These are phyloP conservation scores for Poronia punctata DNA, from an alignment of 495 filamentous ascomycete species.

Conservation along the genomic window DNA sequence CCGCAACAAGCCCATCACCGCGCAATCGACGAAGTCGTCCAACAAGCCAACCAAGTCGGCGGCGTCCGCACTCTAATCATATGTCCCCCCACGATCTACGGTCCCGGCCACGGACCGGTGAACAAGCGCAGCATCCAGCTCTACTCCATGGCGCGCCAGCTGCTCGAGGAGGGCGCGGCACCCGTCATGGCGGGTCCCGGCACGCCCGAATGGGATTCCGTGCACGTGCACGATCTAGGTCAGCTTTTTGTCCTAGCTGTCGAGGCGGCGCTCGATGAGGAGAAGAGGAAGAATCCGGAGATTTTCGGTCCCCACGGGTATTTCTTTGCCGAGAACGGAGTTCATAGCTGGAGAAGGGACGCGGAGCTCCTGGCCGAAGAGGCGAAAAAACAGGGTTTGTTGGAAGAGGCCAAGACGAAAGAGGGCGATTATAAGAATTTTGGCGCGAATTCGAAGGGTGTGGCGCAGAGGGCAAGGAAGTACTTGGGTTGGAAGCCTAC, in stretches of 20 bases:
- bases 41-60: slow-evolving; percentile 31
- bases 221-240: slow-evolving; percentile 67
- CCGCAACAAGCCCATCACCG: slow-evolving; percentile 38
- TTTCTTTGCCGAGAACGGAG: slow-evolving; percentile 65
- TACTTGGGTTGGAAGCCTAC: slow-evolving; percentile 56
- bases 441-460: slow-evolving; percentile 54
- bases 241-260: slow-evolving; percentile 57
- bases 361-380: slow-evolving; percentile 52
- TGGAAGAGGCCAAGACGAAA: slow-evolving; percentile 49
- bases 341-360: slow-evolving; percentile 63
- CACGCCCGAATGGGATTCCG: slow-evolving; percentile 60
- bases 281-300: slow-evolving; percentile 36
- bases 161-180: slow-evolving; percentile 55
- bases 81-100: slow-evolving; percentile 75
- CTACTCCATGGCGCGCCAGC: slow-evolving; percentile 46
- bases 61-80: slow-evolving; percentile 63
- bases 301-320: slow-evolving; percentile 71
- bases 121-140: slow-evolving; percentile 64
- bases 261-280: slow-evolving; percentile 49
- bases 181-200: slow-evolving; percentile 58
- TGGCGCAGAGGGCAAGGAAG: slow-evolving; percentile 49
- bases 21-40: slow-evolving; percentile 40
- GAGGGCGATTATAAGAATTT: slow-evolving; percentile 24
- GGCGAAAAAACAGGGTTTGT: slow-evolving; percentile 57
- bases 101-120: slow-evolving; percentile 58